Evolutionary conservation across 2,329 filamentous ascomycete genomes (phyloP).

Genomic region (Dactylonectria macrodidyma): DNA sequence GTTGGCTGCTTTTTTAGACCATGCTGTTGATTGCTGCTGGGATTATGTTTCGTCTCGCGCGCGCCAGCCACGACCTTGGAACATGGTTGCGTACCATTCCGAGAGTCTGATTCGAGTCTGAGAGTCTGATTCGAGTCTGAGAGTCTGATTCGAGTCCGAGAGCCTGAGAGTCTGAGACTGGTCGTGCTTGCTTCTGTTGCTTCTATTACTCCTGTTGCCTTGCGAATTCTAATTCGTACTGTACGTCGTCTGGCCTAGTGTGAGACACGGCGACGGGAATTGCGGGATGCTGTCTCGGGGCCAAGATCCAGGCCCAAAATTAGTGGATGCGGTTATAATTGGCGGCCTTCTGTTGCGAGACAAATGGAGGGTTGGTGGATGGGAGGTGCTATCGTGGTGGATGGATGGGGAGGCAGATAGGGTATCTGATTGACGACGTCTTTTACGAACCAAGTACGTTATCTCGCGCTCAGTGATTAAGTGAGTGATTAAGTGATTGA

Average conservation of each 20-base stretch:
- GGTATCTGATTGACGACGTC: background rate
- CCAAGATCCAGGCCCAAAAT: background rate
- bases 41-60: slow-evolving; percentile 48
- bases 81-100: slow-evolving; percentile 4
- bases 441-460: background rate
- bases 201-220: slow-evolving; percentile 4
- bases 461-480: background rate
- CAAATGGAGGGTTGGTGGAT: background rate
- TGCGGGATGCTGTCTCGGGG: slow-evolving; percentile 23
- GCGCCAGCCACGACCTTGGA: slow-evolving; percentile 33
- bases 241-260: slow-evolving; percentile 1
- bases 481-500: background rate
- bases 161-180: slow-evolving; percentile 1
- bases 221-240: background rate
- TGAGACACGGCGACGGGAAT: slow-evolving; percentile 27
- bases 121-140: slow-evolving; percentile 6
- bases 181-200: slow-evolving; percentile 6
- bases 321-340: slow-evolving; percentile 5
- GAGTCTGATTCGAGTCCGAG: slow-evolving; percentile 4
- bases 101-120: slow-evolving; percentile 3
- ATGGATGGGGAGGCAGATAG: background rate
- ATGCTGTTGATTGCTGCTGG: slow-evolving; percentile 18
- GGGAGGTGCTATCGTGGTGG: background rate
- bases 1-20: slow-evolving; percentile 21
- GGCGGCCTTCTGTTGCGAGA: background rate